Percentiles rank a stretch among this genome's conserved stretches.
Conservation (phyloP, 148 eudicot species). For the Fagopyrum esculentum region DNA sequence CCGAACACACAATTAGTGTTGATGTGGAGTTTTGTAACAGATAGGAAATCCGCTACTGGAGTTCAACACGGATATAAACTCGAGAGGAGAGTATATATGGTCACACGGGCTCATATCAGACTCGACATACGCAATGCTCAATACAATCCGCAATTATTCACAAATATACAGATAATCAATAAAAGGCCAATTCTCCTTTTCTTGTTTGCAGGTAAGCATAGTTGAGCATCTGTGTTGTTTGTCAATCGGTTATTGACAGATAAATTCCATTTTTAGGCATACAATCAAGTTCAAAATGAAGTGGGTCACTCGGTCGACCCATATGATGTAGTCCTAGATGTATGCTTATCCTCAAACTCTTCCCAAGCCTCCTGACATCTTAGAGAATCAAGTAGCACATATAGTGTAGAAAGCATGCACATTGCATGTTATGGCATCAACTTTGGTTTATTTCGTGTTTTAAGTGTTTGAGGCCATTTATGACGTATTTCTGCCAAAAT, state of each 20-base stretch:
- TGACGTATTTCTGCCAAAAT: too few relatives aligned
- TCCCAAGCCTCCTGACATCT: background rate
- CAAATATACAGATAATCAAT: conserved; percentile 45
- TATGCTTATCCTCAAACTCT: conserved; percentile 25
- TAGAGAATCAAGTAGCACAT: too few relatives aligned
- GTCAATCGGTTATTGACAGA: conserved; percentile 1
- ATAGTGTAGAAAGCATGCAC: too few relatives aligned
- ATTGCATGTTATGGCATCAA: too few relatives aligned
- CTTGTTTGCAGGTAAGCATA: conserved; percentile 24
- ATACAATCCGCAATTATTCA: conserved; percentile 46
- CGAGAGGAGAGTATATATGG: conserved; percentile 60
- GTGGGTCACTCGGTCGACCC: conserved; percentile 34
- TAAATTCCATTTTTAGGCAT: conserved; percentile 14
- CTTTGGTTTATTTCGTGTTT: too few relatives aligned
- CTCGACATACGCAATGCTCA: conserved; percentile 37
- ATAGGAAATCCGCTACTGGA: conserved; percentile 79
- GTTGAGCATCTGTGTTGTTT: background rate
- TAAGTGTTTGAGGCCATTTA: too few relatives aligned
- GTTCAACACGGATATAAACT: conserved; percentile 60
- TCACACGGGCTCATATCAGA: conserved; percentile 80
- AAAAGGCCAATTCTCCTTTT: conserved; percentile 23
- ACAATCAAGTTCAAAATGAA: conserved; percentile 22
- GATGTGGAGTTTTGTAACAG: conserved; percentile 17
- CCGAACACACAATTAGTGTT: too few relatives aligned
- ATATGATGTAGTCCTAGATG: conserved; percentile 55